These are phyloP conservation scores for Lepidopterella palustris DNA, from an alignment of 495 filamentous ascomycete species.

Conservation along the genomic window DNA sequence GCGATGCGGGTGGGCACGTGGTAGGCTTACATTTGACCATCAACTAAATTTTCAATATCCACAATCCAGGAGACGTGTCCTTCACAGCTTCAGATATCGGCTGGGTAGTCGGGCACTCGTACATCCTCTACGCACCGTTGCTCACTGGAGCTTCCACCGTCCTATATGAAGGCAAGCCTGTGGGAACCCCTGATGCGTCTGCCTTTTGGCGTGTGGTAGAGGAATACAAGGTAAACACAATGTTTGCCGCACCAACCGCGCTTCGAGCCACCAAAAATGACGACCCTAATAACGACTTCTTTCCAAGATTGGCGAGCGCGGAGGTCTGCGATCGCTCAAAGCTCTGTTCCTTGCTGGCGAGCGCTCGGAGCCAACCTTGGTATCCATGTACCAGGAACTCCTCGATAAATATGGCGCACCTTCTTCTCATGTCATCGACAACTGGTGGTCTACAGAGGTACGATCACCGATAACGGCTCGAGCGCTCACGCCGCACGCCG, in stretches of 20 bases:
- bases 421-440: slow-evolving; percentile 70
- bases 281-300: slow-evolving; percentile 63
- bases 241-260: slow-evolving; percentile 85
- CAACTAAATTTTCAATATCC: slow-evolving; percentile 69
- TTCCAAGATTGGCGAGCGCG: slow-evolving; percentile 53
- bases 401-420: slow-evolving; percentile 55
- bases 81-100: slow-evolving; percentile 57
- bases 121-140: slow-evolving; percentile 72
- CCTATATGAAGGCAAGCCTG: slow-evolving; percentile 85
- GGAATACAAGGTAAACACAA: slow-evolving; percentile 72
- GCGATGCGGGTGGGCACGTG: slow-evolving; percentile 79
- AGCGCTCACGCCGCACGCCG: slow-evolving; percentile 54
- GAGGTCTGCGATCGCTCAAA: slow-evolving; percentile 59
- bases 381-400: slow-evolving; percentile 69
- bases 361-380: slow-evolving; percentile 78
- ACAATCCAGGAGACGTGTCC: slow-evolving; percentile 74
- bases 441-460: slow-evolving; percentile 95
- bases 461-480: slow-evolving; percentile 84
- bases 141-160: slow-evolving; percentile 80
- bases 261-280: slow-evolving; percentile 80
- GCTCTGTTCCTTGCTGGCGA: slow-evolving; percentile 86
- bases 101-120: slow-evolving; percentile 41
- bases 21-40: slow-evolving; percentile 81
- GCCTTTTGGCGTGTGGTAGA: slow-evolving; percentile 83
- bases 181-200: slow-evolving; percentile 81